Conservation (phyloP, 2,329 filamentous ascomycete genomes). For the Colletotrichum nymphaeae region DNA sequence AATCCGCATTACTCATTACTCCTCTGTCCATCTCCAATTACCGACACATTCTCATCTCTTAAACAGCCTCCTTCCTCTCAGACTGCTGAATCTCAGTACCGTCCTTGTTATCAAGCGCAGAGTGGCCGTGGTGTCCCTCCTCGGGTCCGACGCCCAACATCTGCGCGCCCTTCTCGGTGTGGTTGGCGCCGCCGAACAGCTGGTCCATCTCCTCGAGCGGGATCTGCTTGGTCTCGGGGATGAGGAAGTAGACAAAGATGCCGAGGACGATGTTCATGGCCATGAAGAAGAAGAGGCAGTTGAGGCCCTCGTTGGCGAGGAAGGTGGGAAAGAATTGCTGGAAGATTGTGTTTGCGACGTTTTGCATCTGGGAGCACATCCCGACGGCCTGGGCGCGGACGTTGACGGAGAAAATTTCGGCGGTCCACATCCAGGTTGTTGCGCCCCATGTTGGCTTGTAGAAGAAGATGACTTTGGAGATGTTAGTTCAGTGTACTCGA, state of each 20-base stretch:
- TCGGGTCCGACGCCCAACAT: constrained; percentile 46
- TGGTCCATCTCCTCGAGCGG: constrained; percentile 67
- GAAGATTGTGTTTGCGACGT: constrained; percentile 75
- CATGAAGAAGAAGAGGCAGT: constrained; percentile 53
- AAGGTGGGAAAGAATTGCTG: constrained; percentile 79
- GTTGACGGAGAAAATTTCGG: constrained; percentile 78
- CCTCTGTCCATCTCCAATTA: background rate
- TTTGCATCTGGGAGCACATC: constrained; percentile 71
- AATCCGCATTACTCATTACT: constrained; percentile 12
- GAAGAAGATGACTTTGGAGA: constrained; percentile 61
- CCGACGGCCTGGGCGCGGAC: constrained; percentile 78
- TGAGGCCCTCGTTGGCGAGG: constrained; percentile 64
- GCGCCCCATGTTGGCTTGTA: constrained; percentile 79
- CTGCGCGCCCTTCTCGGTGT: constrained; percentile 64
- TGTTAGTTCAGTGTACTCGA: background rate
- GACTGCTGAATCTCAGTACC: background rate
- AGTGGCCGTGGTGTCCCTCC: background rate
- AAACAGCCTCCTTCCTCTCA: constrained; percentile 1
- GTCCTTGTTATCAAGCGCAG: constrained; percentile 8
- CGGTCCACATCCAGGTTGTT: constrained; percentile 78
- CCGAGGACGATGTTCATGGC: constrained; percentile 60
- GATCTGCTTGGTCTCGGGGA: constrained; percentile 63
- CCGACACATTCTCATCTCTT: background rate
- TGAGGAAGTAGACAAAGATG: constrained; percentile 60
- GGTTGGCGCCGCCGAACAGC: constrained; percentile 67